A percentile compares a stretch with the other conserved stretches of the same genome.
These are phyloP conservation scores for Penicillium sp. DNA, from an alignment of 2,329 filamentous ascomycete genomes.

Conservation along the genomic window DNA sequence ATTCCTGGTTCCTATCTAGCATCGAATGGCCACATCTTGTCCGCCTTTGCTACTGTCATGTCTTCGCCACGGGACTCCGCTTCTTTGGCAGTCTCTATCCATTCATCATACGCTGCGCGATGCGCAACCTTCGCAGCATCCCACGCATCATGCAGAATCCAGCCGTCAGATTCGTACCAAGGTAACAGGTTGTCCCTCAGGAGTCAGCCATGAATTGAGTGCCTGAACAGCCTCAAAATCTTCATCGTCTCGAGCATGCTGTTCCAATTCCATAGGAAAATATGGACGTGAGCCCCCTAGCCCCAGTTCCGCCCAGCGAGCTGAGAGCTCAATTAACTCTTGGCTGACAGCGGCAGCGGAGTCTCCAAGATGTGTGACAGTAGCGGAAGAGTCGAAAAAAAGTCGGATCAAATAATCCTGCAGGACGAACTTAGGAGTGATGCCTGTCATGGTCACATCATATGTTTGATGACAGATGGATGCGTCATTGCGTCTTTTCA, in stretches of 20 bases:
- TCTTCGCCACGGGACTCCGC: constrained; percentile 19
- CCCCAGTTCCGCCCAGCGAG: constrained; percentile 26
- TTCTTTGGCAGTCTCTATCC: constrained; percentile 29
- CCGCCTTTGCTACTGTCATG: constrained; percentile 27
- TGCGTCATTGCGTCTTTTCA: constrained; percentile 26
- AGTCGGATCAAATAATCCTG: constrained; percentile 26
- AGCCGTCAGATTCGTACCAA: constrained; percentile 33
- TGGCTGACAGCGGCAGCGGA: constrained; percentile 26
- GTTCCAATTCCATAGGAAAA: constrained; percentile 24
- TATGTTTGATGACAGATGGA: constrained; percentile 32
- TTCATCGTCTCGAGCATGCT: constrained; percentile 28
- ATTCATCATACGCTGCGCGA: constrained; percentile 27
- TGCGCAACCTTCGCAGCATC: constrained; percentile 28
- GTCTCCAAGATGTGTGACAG: constrained; percentile 29
- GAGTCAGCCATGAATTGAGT: constrained; percentile 32
- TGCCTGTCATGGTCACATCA: constrained; percentile 24
- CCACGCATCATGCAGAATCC: constrained; percentile 32
- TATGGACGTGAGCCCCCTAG: constrained; percentile 28
- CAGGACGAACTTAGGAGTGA: constrained; percentile 26
- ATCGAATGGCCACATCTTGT: constrained; percentile 31
- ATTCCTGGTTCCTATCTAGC: constrained; percentile 13
- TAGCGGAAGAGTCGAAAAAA: constrained; percentile 34
- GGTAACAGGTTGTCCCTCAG: constrained; percentile 13
- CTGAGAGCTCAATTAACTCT: constrained; percentile 30
- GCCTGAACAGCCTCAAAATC: constrained; percentile 31